phyloP scores from a whole-genome alignment of 768 basidiomycete species.

The Boletus rufocinnamomeus region DNA sequence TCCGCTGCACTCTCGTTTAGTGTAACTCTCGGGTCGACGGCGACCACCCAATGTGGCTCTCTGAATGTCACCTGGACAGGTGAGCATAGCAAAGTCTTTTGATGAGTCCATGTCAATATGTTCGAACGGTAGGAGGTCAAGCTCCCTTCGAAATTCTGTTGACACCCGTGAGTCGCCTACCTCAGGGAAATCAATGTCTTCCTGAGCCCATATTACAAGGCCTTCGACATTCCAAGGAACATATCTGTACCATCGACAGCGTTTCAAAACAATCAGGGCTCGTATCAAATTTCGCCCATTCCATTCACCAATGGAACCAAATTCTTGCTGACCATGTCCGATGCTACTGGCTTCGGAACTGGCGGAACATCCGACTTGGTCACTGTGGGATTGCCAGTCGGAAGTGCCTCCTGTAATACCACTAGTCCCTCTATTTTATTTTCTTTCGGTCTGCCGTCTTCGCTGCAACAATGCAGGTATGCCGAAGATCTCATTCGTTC shows the following conservation, averaged over 20 bases:
- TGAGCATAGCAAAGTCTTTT: conserved; percentile 29
- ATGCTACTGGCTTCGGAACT: conserved; percentile 65
- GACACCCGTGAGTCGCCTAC: conserved; percentile 47
- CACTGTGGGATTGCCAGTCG: conserved; percentile 48
- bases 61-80: conserved; percentile 66
- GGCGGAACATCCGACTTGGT: conserved; percentile 59
- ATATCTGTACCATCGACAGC: conserved; percentile 56
- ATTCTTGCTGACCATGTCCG: conserved; percentile 68
- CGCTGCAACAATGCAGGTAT: conserved; percentile 65
- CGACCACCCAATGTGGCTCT: conserved; percentile 59
- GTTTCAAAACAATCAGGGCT: conserved; percentile 55
- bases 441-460: conserved; percentile 48
- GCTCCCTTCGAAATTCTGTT: conserved; percentile 53
- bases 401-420: conserved; percentile 48
- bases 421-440: conserved; percentile 47
- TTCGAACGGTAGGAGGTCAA: conserved; percentile 48
- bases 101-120: not conserved
- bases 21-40: conserved; percentile 46
- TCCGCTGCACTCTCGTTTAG: conserved; percentile 38
- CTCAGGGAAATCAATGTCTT: not conserved
- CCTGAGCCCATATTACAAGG: conserved; percentile 37
- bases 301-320: conserved; percentile 40
- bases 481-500: conserved; percentile 10
- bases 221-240: conserved; percentile 54
- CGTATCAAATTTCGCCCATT: conserved; percentile 48